Evolutionary conservation across 345 rosid species (phyloP).

Genomic region (Geranium rotundifolium): DNA sequence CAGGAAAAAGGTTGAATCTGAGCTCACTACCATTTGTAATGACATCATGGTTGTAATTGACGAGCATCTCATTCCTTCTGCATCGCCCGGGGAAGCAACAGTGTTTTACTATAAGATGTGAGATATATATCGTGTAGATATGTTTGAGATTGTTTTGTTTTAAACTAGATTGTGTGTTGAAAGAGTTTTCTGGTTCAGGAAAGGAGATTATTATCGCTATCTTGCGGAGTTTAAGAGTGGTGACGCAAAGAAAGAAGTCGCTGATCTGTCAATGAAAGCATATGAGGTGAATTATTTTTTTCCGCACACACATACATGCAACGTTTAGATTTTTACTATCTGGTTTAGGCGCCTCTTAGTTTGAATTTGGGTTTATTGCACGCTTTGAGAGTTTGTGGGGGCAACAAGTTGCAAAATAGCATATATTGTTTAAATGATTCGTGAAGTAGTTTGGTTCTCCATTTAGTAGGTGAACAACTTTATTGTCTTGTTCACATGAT

Average conservation of each 20-base stretch:
- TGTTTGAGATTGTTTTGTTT: neutral
- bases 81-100: constrained; percentile 24
- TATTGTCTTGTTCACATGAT: no score
- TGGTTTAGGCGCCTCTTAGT: no score
- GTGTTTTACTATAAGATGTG: constrained; percentile 31
- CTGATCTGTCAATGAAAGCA: constrained; percentile 35
- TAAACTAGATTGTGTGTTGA: neutral
- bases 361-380: no score
- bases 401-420: no score
- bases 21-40: constrained; percentile 24
- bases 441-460: neutral
- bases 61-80: constrained; percentile 28
- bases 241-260: constrained; percentile 36
- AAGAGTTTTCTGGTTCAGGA: constrained; percentile 20
- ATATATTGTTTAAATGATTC: neutral
- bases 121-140: neutral
- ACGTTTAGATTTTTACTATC: no score
- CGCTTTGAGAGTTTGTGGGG: no score
- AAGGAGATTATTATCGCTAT: constrained; percentile 51
- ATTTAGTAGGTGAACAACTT: neutral
- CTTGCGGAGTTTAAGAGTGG: constrained; percentile 43
- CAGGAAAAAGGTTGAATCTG: constrained; percentile 25
- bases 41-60: constrained; percentile 28
- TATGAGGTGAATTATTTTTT: constrained; percentile 19
- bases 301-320: neutral